A percentile compares a stretch with the other conserved stretches of the same genome.
Conservation (phyloP, 1,284 basidiomycete genomes). For the Ustilago crameri region DNA sequence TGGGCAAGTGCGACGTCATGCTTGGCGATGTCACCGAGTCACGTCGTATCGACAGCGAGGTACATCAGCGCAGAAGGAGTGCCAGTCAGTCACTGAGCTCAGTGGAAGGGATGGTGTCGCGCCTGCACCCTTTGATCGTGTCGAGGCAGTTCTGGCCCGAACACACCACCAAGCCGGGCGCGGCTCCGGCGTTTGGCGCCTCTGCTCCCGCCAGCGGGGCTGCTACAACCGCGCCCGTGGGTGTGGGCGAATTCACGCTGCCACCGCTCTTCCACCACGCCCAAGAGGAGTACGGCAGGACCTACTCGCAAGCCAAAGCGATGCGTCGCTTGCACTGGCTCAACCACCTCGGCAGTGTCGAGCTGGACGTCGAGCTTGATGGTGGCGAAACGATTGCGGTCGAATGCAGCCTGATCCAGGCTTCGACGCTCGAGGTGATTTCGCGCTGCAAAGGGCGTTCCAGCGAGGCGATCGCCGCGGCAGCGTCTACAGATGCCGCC, state of each 20-base stretch:
- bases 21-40: constrained; percentile 62
- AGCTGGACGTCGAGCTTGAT: constrained; percentile 54
- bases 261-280: constrained; percentile 50
- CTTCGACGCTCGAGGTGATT: constrained; percentile 38
- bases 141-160: constrained; percentile 67
- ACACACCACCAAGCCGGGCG: constrained; percentile 14
- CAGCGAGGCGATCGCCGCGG: not conserved
- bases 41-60: constrained; percentile 42
- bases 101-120: constrained; percentile 39
- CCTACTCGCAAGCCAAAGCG: constrained; percentile 29
- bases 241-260: constrained; percentile 45
- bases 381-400: constrained; percentile 39
- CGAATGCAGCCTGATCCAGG: constrained; percentile 41
- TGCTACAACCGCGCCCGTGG: constrained; percentile 4
- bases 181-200: not conserved
- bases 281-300: constrained; percentile 44
- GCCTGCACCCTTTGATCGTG: constrained; percentile 59
- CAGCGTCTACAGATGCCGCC: not conserved
- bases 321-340: constrained; percentile 57
- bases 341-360: constrained; percentile 54
- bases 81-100: not conserved
- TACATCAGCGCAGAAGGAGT: constrained; percentile 24
- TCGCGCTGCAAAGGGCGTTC: constrained; percentile 15
- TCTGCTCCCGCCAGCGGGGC: not conserved
- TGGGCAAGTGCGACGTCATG: constrained; percentile 67